Evolutionary conservation across 345 rosid genomes (phyloP).

Genomic region (Ceriops zippeliana): DNA sequence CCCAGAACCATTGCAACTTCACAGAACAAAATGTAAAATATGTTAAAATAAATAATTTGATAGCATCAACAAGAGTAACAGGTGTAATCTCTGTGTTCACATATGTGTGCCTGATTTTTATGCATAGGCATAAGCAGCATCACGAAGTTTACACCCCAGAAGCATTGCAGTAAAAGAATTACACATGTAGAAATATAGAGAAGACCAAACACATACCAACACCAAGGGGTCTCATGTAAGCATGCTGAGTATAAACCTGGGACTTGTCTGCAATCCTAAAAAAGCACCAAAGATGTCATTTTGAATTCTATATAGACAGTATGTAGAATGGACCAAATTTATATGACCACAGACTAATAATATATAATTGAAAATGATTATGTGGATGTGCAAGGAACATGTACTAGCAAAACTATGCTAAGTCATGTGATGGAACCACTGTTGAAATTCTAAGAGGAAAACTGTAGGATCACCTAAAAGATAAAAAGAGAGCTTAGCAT

Average conservation of each 20-base stretch:
- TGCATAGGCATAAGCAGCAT: not conserved
- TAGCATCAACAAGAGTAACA: not conserved
- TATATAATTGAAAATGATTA: not conserved
- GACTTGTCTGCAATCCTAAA: conserved; percentile 96
- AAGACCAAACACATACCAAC: conserved; percentile 57
- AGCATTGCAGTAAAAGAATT: not conserved
- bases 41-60: not conserved
- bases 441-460: not conserved
- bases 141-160: not conserved
- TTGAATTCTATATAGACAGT: not conserved
- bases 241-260: conserved; percentile 97
- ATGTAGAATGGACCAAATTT: not conserved
- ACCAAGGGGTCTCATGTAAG: conserved; percentile 99
- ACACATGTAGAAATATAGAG: not conserved
- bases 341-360: not conserved
- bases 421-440: not conserved
- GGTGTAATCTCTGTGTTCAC: not conserved
- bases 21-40: conserved; percentile 7
- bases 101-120: not conserved
- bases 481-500: too few relatives aligned
- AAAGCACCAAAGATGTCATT: conserved; percentile 4
- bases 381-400: conserved; percentile 1
- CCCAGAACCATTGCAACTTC: conserved; percentile 97
- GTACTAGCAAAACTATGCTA: too few relatives aligned
- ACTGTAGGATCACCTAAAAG: too few relatives aligned